Evolutionary conservation across 2,329 filamentous ascomycete species (phyloP), one percentile per base, ranked within the genome.

Genomic region (Pestalotiopsis fici): DNA sequence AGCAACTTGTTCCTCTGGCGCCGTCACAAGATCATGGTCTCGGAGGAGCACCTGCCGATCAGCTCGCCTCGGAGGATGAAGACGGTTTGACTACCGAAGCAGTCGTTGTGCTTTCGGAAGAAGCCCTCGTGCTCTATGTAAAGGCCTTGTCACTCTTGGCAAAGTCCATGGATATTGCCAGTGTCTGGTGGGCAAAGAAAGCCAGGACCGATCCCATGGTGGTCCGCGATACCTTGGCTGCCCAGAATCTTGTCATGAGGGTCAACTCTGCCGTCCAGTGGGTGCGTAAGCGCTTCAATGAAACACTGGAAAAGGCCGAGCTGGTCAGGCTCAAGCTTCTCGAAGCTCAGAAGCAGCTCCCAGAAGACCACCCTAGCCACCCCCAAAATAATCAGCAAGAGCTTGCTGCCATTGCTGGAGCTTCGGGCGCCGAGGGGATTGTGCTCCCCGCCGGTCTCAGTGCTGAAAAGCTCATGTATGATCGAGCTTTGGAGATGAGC

Each of bases 381-480:
- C 95, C 95, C 0, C 90, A 84, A 74, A 97, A 97, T 73, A 90
- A 93, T 65, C 87, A 87, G 2, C 79, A 85, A 31, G 87, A 88
- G 23, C 87, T 87, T 2, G 83, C 31, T 11, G 31, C 84, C 39
- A 83, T 87, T 3, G 85, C 85, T 1, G 85, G 86, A 15, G 87
- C 86, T n/a, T 87, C 89, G 3, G 90, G 91, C 18, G 87, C 89
- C 2, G 93, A 96, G 69, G 91, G 93, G 64, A 94, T 98, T 28
- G 88, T 92, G 60, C 86, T 99, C 28, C 97, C 93, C 15, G 90
- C 93, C 2, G 96, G 95, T 1, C 90, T 98, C 66, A 98, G 94
- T 25, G 96, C 96, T 0, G 96, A 98, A 82, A 97, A 95, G 80
- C 85, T 99, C 59, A 98, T 99, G 94, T 99, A 98, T 77, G 96